Evolutionary conservation across 495 filamentous ascomycete species (phyloP).

Genomic region (Penicillium malachiteum): DNA sequence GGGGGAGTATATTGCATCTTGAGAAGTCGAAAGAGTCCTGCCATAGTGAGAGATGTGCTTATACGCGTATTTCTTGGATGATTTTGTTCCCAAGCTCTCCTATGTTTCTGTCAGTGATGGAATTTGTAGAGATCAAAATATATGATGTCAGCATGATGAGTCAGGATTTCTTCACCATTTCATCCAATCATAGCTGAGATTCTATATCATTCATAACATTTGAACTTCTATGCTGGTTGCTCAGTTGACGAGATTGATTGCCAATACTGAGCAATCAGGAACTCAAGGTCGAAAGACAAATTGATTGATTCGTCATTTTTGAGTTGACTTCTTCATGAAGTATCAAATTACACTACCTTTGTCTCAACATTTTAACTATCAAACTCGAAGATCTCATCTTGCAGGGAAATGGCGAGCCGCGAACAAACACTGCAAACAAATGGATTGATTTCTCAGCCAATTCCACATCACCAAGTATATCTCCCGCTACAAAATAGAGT

Average conservation of each 20-base stretch:
- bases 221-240: no score
- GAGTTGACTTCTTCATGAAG: no score
- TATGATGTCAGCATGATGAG: constrained; percentile 7
- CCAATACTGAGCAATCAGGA: no score
- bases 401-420: constrained; percentile 1
- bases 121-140: constrained; percentile 4
- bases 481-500: background rate
- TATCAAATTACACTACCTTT: background rate
- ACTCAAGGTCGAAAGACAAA: no score
- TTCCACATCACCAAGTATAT: background rate
- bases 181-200: background rate
- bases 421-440: constrained; percentile 26
- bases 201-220: background rate
- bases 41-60: constrained; percentile 24
- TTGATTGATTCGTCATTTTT: no score
- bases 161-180: background rate
- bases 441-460: background rate
- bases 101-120: no score
- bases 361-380: background rate
- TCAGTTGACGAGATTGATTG: no score
- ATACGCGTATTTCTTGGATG: background rate
- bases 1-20: constrained; percentile 40
- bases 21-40: constrained; percentile 37
- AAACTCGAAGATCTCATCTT: background rate
- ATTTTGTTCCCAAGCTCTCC: background rate